These are phyloP conservation scores for Rhexocercosporidium sp. DNA, from an alignment of 2,329 filamentous ascomycete genomes.

Conservation along the genomic window DNA sequence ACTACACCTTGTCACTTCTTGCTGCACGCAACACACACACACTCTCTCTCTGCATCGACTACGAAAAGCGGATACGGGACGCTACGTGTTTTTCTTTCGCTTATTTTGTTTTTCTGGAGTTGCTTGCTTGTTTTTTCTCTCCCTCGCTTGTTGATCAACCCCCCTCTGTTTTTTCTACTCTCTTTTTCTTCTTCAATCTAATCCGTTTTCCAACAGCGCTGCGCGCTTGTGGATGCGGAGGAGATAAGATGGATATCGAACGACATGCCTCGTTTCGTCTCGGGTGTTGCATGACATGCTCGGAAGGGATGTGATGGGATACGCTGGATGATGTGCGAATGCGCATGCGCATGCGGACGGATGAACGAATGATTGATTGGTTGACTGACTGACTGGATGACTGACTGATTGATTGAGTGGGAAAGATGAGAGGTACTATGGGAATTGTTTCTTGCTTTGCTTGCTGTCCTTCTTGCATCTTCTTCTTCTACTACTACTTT, in stretches of 20 bases:
- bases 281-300: too few species aligned
- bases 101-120: not conserved
- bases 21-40: too few species aligned
- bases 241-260: too few species aligned
- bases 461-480: not conserved
- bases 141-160: not conserved
- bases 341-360: too few species aligned
- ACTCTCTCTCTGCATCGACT: too few species aligned
- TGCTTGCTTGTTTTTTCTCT: not conserved
- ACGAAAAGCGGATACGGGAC: too few species aligned
- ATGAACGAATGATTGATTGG: too few species aligned
- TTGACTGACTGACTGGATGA: too few species aligned
- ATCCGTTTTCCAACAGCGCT: not conserved
- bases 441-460: not conserved
- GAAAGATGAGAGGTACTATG: not conserved
- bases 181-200: not conserved
- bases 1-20: not conserved
- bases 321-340: not conserved
- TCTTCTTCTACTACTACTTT: not conserved
- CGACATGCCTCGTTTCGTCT: too few species aligned
- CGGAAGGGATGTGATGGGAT: not conserved
- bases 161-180: not conserved
- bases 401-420: not conserved
- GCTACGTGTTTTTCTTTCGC: not conserved
- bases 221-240: not conserved